Evolutionary conservation across 2,329 filamentous ascomycete genomes (phyloP).

Genomic region (Calonectria montana): DNA sequence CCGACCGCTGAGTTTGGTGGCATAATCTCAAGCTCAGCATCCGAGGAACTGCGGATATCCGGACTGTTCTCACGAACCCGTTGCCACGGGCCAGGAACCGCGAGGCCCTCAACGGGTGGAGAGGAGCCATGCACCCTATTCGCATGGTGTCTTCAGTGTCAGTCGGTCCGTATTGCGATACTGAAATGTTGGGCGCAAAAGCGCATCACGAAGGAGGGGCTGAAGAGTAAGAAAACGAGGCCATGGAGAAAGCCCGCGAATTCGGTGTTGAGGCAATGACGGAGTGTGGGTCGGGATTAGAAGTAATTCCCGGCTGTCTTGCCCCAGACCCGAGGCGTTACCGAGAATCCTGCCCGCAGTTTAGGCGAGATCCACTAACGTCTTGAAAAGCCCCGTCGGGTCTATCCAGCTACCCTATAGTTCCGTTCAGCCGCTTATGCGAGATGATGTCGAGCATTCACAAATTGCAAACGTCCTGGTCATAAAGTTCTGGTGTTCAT

Average conservation of each 20-base stretch:
- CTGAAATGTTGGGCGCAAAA: slow-evolving; percentile 14
- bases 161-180: background rate
- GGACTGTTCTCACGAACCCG: slow-evolving; percentile 34
- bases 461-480: background rate
- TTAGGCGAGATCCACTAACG: slow-evolving; percentile 40
- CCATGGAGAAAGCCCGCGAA: slow-evolving; percentile 38
- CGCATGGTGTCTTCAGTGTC: slow-evolving; percentile 33
- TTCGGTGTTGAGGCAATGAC: slow-evolving; percentile 40
- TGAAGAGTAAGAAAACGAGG: slow-evolving; percentile 19
- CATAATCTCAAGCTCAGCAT: slow-evolving; percentile 13
- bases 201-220: slow-evolving; percentile 18
- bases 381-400: slow-evolving; percentile 6
- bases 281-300: slow-evolving; percentile 41
- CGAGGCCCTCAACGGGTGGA: slow-evolving; percentile 28
- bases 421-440: no score
- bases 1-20: slow-evolving; percentile 16
- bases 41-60: slow-evolving; percentile 35
- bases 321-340: slow-evolving; percentile 29
- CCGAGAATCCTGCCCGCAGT: slow-evolving; percentile 34
- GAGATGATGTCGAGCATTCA: background rate
- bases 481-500: background rate
- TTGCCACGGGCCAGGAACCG: slow-evolving; percentile 27
- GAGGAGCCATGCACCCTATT: slow-evolving; percentile 30
- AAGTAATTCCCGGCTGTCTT: slow-evolving; percentile 38
- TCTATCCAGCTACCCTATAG: slow-evolving; percentile 32